Evolutionary conservation across 495 filamentous ascomycete species (phyloP).

Genomic region (Penicillium turbatum): DNA sequence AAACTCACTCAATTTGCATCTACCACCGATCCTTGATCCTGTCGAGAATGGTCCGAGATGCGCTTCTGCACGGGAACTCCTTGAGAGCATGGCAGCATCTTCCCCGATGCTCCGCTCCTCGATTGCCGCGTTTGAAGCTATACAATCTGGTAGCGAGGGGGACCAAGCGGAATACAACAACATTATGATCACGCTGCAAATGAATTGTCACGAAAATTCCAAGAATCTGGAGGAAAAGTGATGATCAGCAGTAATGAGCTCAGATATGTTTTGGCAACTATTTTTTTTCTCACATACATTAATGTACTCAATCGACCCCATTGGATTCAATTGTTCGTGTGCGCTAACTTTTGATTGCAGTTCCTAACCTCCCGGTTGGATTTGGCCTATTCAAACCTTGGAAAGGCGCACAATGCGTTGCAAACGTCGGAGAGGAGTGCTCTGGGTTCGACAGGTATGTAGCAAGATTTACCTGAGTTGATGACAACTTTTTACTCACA

Average conservation of each 20-base stretch:
- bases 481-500: neutral
- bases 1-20: neutral
- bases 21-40: neutral
- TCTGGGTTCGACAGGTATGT: constrained; percentile 10
- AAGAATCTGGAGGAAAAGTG: neutral
- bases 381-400: constrained; percentile 5
- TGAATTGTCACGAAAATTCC: neutral
- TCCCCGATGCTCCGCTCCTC: neutral
- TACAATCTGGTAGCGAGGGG: neutral
- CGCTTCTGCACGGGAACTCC: neutral
- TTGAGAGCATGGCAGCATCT: neutral
- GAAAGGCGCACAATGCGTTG: constrained; percentile 11
- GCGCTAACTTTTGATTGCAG: neutral
- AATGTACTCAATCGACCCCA: too few species aligned
- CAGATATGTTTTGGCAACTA: neutral
- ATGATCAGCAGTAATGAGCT: neutral
- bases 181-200: neutral
- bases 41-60: neutral
- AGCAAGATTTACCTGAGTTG: neutral
- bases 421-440: constrained; percentile 8
- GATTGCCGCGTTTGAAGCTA: neutral
- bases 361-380: neutral
- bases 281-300: neutral
- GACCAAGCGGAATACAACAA: neutral
- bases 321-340: neutral